Evolutionary conservation across 495 filamentous ascomycete species (phyloP).

Genomic region (Aspergillus avenaceus): DNA sequence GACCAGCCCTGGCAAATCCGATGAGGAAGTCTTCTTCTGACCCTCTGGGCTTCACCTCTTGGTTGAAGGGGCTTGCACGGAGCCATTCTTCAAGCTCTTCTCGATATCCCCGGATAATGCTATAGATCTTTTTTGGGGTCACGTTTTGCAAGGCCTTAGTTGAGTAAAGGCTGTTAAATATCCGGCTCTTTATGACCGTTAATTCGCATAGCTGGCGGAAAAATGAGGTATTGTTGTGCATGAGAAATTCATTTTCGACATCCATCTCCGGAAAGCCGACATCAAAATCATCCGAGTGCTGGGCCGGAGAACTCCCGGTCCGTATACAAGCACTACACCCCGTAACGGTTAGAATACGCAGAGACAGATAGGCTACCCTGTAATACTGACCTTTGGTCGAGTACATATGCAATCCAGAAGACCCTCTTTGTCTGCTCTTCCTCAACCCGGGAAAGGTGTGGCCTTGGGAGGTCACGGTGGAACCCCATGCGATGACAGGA

Average conservation of each 20-base stretch:
- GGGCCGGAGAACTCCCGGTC: conserved; percentile 79
- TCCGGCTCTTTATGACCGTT: conserved; percentile 81
- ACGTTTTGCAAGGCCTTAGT: conserved; percentile 74
- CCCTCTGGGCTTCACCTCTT: conserved; percentile 76
- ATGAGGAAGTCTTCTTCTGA: conserved; percentile 78
- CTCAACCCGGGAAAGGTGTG: conserved; percentile 77
- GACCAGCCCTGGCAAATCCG: conserved; percentile 79
- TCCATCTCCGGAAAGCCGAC: conserved; percentile 80
- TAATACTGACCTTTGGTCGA: conserved; percentile 74
- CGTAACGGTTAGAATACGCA: not conserved
- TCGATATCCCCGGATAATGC: conserved; percentile 84
- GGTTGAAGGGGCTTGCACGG: conserved; percentile 68
- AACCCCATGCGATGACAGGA: conserved; percentile 91
- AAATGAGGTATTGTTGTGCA: conserved; percentile 72
- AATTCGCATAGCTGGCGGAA: conserved; percentile 88
- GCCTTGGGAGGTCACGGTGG: conserved; percentile 80
- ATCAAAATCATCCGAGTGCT: conserved; percentile 95
- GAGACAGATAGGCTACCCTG: not conserved
- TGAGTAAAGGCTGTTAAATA: conserved; percentile 85
- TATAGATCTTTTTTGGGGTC: conserved; percentile 77
- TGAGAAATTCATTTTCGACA: conserved; percentile 68
- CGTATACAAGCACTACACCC: conserved; percentile 67
- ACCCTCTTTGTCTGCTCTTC: conserved; percentile 91
- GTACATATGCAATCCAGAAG: conserved; percentile 94
- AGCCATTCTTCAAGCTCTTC: conserved; percentile 89